Base-by-base conservation (phyloP, 2,329 filamentous ascomycete genomes). In the Cytospora schulzeri region DNA sequence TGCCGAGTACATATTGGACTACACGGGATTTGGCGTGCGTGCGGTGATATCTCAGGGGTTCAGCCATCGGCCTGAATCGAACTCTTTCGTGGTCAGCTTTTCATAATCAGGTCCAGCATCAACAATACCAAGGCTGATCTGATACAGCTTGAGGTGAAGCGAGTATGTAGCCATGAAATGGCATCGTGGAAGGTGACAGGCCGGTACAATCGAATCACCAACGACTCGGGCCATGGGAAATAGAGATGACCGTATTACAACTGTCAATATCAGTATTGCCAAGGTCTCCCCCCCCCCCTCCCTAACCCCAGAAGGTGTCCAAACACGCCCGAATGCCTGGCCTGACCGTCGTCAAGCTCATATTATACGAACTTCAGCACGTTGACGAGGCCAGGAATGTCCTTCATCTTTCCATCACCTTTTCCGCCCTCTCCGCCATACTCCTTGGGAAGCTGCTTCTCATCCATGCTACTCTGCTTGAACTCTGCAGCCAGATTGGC, bases 361-460 rank as follows among this genome's bases (percentile, higher is more conserved):
- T 9, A 35, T 62, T 58, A 67, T 38, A 59, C 66, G 22, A 67
- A 67, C 57, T 61, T 66, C 17, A 67, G 57, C 48, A 57, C 64
- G 35, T 45, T 45, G 22, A 67, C 26, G 26, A 63, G 4, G 15
- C 66, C 57, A 0, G 66, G 66, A 7, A 67, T 19, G 26, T 61
- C 64, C 64, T 67, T 67, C 63, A 67, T 58, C 19, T 61, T 66
- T 17, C 63, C 66, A 17, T 67, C 66, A 11, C 66, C 66, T 26
- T 53, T 54, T 3, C 59, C 70, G 57, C 86, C 89, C 70, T 88
- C 88, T 29, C 93, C 94, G 63, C 93, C 94, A 73, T 97, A 97
- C 67, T 84, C 86, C 69, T 84, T 83, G 2, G 93, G 92, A 57
- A 97, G 78, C 54, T 63, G 52, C 35, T 85, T 82, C 56, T 84